Evolutionary conservation across 2,329 filamentous ascomycete genomes (phyloP).

Genomic region (Pseudogymnoascus sp.): DNA sequence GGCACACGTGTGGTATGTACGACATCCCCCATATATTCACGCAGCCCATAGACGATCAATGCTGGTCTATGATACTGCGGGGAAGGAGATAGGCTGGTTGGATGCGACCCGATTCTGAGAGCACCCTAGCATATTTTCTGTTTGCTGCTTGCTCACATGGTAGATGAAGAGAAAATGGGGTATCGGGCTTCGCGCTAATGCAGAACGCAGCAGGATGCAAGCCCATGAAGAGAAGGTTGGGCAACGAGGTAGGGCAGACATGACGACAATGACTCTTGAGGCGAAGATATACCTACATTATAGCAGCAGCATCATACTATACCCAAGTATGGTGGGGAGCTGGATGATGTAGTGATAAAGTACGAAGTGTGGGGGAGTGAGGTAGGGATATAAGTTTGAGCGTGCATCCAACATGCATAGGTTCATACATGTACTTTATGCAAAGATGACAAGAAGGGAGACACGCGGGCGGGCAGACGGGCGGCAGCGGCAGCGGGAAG

Average conservation of each 20-base stretch:
- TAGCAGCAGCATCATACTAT: background rate
- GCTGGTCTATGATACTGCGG: background rate
- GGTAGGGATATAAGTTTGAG: background rate
- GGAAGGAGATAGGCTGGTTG: background rate
- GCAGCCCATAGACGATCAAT: background rate
- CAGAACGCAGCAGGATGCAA: background rate
- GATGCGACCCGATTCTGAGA: background rate
- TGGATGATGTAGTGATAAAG: background rate
- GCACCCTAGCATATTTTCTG: background rate
- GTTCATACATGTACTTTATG: background rate
- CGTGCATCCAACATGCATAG: background rate
- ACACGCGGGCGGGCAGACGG: no score
- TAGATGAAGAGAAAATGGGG: background rate
- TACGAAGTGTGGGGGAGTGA: background rate
- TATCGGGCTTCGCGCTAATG: background rate
- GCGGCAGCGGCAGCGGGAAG: background rate
- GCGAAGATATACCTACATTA: background rate
- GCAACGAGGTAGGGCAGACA: background rate
- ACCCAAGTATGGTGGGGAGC: background rate
- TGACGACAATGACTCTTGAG: background rate
- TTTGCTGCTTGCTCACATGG: background rate
- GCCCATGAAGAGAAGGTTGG: slow-evolving; percentile 2
- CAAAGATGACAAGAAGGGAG: background rate
- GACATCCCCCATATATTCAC: background rate
- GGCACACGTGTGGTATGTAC: background rate